Percentiles rank a stretch among this genome's conserved stretches.
Conservation (phyloP, 2,329 filamentous ascomycete genomes). For the Aspergillus oerlinghausenensis region DNA sequence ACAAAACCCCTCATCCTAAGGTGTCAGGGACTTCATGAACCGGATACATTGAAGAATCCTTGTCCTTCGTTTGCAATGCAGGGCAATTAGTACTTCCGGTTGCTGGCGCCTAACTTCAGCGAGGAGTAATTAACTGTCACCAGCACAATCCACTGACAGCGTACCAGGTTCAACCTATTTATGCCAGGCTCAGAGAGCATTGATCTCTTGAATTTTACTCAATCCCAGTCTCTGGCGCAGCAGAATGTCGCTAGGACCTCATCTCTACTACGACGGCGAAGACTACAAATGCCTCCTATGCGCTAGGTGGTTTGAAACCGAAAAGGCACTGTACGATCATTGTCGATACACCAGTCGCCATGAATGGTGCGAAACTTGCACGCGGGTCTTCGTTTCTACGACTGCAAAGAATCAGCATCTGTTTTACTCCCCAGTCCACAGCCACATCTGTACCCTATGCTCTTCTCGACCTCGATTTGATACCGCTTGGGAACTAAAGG, state of each 20-base stretch:
- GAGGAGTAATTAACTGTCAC: neutral
- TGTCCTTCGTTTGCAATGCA: neutral
- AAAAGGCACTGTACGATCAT: constrained; percentile 6
- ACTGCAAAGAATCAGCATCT: constrained; percentile 6
- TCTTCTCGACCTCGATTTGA: constrained; percentile 3
- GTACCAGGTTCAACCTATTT: neutral
- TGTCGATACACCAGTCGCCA: constrained; percentile 8
- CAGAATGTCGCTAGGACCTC: constrained; percentile 3
- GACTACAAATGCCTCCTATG: constrained; percentile 10
- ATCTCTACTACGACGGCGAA: constrained; percentile 7
- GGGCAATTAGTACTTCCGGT: neutral
- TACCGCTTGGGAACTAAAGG: constrained; percentile 4
- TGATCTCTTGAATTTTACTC: neutral
- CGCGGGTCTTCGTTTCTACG: constrained; percentile 6
- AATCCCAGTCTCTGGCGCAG: neutral
- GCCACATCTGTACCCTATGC: constrained; percentile 5
- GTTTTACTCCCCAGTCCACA: constrained; percentile 1
- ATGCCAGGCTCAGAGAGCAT: neutral
- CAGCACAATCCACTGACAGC: neutral
- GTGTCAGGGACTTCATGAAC: neutral
- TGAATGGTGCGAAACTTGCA: constrained; percentile 10
- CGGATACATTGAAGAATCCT: neutral
- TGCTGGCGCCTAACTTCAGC: neutral
- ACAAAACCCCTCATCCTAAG: neutral
- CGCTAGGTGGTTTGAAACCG: constrained; percentile 6